phyloP scores from a whole-genome alignment of 2,329 filamentous ascomycete genomes.

The Ophiostoma australiae region DNA sequence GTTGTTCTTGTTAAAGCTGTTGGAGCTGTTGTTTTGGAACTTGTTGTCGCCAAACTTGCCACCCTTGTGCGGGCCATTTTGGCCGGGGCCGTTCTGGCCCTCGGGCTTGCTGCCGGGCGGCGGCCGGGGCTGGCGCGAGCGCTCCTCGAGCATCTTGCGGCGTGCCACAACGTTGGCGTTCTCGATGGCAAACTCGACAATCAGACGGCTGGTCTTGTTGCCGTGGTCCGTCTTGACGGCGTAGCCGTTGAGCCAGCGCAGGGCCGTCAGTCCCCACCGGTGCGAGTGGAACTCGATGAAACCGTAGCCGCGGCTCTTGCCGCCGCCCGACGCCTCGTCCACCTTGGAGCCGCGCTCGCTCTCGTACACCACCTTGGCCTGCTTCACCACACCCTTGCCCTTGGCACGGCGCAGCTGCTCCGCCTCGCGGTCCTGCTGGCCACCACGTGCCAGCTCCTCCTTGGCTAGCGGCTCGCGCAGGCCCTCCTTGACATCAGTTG shows the following conservation, averaged over 20 bases:
- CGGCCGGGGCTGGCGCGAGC: slow-evolving; percentile 29
- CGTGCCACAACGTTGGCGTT: slow-evolving; percentile 92
- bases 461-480: slow-evolving; percentile 74
- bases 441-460: slow-evolving; percentile 78
- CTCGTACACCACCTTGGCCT: slow-evolving; percentile 94
- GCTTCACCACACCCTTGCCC: slow-evolving; percentile 80
- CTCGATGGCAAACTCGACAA: slow-evolving; percentile 97
- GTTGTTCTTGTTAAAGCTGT: slow-evolving; percentile 24
- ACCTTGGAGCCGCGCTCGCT: slow-evolving; percentile 80
- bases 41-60: slow-evolving; percentile 13
- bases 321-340: slow-evolving; percentile 57
- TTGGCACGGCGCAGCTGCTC: slow-evolving; percentile 75
- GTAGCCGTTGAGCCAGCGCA: slow-evolving; percentile 87
- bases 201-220: slow-evolving; percentile 72
- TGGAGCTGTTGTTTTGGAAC: slow-evolving; percentile 6
- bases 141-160: slow-evolving; percentile 59
- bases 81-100: slow-evolving; percentile 28
- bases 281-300: slow-evolving; percentile 97
- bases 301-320: slow-evolving; percentile 85
- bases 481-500: slow-evolving; percentile 77
- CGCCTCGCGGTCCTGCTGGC: slow-evolving; percentile 72
- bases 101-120: slow-evolving; percentile 30
- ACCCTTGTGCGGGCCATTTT: slow-evolving; percentile 15
- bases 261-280: slow-evolving; percentile 87
- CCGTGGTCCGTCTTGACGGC: slow-evolving; percentile 57